Conservation (phyloP, 768 basidiomycete genomes). For the Xerocomus brunneocitrinus region DNA sequence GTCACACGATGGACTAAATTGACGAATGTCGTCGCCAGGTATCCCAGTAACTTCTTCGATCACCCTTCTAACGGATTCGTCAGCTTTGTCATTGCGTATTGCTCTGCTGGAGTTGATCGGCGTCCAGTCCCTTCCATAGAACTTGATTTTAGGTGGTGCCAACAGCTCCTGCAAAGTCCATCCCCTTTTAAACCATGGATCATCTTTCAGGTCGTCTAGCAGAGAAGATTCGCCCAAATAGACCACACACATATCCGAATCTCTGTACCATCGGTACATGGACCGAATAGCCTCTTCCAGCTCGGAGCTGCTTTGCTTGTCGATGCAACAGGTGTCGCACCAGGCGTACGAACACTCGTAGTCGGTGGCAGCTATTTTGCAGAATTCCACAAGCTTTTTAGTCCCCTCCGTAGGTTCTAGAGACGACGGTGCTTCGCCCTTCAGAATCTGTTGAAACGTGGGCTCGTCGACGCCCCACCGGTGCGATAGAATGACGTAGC, state of each 20-base stretch:
- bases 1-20: neutral
- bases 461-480: constrained; percentile 1
- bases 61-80: neutral
- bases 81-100: constrained; percentile 1
- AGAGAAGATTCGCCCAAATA: neutral
- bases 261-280: constrained; percentile 6
- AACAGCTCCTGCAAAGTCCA: constrained; percentile 7
- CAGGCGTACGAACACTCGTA: constrained; percentile 3
- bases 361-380: neutral
- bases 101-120: neutral
- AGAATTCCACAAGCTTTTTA: neutral
- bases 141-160: neutral
- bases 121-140: constrained; percentile 2
- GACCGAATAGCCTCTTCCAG: constrained; percentile 7
- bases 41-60: neutral
- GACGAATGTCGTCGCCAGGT: neutral
- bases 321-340: constrained; percentile 6
- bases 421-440: neutral
- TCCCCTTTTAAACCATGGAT: constrained; percentile 4
- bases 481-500: constrained; percentile 5
- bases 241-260: constrained; percentile 1
- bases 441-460: neutral
- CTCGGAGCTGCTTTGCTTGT: constrained; percentile 6
- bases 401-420: neutral
- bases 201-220: neutral